Base-by-base conservation (phyloP, 2,329 filamentous ascomycete species). In the Volutella citrinella region DNA sequence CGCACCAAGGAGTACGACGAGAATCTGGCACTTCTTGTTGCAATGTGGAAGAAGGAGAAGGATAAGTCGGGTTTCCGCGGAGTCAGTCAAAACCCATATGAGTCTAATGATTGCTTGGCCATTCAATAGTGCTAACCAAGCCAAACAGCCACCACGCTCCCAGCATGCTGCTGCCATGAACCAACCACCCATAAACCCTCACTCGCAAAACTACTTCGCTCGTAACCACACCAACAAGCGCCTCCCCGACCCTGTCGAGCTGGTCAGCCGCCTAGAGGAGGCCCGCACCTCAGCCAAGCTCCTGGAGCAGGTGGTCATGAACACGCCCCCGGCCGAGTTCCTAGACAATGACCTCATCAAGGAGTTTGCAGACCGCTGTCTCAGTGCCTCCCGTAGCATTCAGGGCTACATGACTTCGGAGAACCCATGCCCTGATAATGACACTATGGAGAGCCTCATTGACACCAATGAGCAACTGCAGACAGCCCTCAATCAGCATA, bases 391-490 rank as follows among this genome's bases (percentile, higher is more conserved):
- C 32, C 76, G 82, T 34, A 87, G 84, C 55, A 80, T 97, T 49
- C 89, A 96, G 54, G 72, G 73, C 19, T 97, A 94, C 64, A 95
- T 97, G 70, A 73, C 81, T 25, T 78, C 82, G 28, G 81, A 84
- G 36, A 77, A 87, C 56, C 90, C 91, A 1, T 59, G 78, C 2
- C 90, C 91, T 0, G 93, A 97, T 60, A 91, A 95, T 53, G 84
- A 95, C 48, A 97, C 91, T 2, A 88, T 97, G 76, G 81, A 93
- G 56, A 90, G 81, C 11, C 69, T 98, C 42, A 95, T 98, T 54
- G 89, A 96, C 61, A 93, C 88, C 11, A 95, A 95, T 57, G 93
- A 97, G 61, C 85, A 91, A 56, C 71, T 98, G 19, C 86, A 87
- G 41, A 78, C 86, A 27, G 83, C 90, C 0, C 72, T 91, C 24